These are phyloP conservation scores for Terfezia boudieri DNA, from an alignment of 495 filamentous ascomycete species.

Conservation along the genomic window DNA sequence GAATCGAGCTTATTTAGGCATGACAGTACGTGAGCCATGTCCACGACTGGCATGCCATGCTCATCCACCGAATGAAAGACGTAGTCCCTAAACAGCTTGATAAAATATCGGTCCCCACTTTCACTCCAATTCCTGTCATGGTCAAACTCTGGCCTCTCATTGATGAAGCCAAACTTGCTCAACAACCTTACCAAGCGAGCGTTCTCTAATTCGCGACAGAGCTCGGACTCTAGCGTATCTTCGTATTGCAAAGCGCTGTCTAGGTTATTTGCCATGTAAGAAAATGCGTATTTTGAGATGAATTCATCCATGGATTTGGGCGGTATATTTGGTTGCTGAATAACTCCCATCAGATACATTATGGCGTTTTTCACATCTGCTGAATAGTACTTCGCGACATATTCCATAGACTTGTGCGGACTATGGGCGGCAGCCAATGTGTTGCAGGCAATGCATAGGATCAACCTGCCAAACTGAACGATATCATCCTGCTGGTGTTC, in stretches of 20 bases:
- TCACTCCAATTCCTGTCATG: constrained; percentile 60
- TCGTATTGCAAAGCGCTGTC: constrained; percentile 52
- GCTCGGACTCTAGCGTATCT: constrained; percentile 41
- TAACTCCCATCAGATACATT: constrained; percentile 37
- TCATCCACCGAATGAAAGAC: constrained; percentile 88
- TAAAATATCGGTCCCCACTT: constrained; percentile 66
- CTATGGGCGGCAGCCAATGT: constrained; percentile 27
- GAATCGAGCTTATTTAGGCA: constrained; percentile 85
- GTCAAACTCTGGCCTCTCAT: constrained; percentile 71
- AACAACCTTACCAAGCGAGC: constrained; percentile 63
- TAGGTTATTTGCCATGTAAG: constrained; percentile 33
- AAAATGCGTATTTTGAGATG: constrained; percentile 40
- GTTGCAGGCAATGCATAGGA: constrained; percentile 44
- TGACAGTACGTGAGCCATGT: constrained; percentile 62
- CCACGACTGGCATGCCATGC: constrained; percentile 53
- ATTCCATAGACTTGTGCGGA: constrained; percentile 41
- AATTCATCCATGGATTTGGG: constrained; percentile 56
- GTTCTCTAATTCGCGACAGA: constrained; percentile 72
- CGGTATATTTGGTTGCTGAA: constrained; percentile 23
- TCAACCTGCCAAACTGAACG: constrained; percentile 60
- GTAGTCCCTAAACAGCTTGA: constrained; percentile 90
- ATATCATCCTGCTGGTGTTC: constrained; percentile 80
- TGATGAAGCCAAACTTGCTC: constrained; percentile 63
- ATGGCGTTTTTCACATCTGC: constrained; percentile 51
- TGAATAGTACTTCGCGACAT: constrained; percentile 48